A percentile compares a stretch with the other conserved stretches of the same genome.
These are phyloP conservation scores for Canna indica DNA, from an alignment of 176 grass and related monocot genomes.

Conservation along the genomic window DNA sequence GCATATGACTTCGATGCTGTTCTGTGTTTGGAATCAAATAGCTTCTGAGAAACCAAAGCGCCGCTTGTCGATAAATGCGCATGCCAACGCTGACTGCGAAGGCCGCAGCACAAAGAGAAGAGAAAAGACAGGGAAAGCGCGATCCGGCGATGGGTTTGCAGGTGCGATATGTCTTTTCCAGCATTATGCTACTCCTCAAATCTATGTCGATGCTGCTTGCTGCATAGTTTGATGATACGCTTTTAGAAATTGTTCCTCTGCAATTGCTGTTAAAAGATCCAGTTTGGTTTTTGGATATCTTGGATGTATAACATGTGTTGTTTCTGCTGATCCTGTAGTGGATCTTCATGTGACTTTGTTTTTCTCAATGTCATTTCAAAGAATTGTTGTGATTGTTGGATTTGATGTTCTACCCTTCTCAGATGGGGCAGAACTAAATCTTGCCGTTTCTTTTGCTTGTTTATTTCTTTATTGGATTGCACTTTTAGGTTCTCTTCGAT, in stretches of 20 bases:
- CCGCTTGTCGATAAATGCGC: background rate
- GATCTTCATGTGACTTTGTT: too few species aligned
- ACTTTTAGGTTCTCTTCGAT: background rate
- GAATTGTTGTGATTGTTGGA: background rate
- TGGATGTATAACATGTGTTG: too few species aligned
- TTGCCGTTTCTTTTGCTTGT: background rate
- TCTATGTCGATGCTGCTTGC: background rate
- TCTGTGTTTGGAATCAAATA: background rate
- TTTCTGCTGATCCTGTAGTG: background rate
- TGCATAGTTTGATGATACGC: background rate
- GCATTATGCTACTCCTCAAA: background rate
- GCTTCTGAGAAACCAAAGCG: constrained; percentile 2
- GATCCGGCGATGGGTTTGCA: background rate
- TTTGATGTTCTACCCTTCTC: background rate
- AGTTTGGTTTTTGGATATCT: too few species aligned
- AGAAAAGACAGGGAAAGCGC: background rate
- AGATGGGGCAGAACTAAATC: background rate
- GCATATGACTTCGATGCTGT: background rate
- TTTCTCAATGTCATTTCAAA: too few species aligned
- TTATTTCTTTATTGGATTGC: background rate
- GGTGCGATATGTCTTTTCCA: background rate
- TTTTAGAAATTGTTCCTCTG: background rate
- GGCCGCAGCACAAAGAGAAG: background rate
- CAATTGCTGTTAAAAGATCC: too few species aligned
- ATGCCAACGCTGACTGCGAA: background rate